Conservation (phyloP, 768 basidiomycete species). For the Xanthoconium purpureum region DNA sequence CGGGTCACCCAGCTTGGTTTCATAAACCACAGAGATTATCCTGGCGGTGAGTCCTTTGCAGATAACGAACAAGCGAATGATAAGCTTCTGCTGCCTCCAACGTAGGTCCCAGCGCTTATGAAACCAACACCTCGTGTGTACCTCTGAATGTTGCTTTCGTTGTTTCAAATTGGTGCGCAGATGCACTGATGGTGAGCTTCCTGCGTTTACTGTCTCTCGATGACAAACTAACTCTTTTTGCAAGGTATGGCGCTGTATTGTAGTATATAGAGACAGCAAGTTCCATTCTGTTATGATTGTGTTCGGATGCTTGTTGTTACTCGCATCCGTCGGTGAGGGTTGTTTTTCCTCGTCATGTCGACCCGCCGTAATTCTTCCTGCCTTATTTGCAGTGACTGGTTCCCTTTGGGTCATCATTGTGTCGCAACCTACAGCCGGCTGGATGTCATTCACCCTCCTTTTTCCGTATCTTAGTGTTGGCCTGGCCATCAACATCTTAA, state of each 20-base stretch:
- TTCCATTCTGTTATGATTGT: constrained; percentile 12
- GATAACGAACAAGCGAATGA: background rate
- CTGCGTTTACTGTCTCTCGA: background rate
- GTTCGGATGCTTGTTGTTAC: constrained; percentile 21
- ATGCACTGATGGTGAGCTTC: constrained; percentile 28
- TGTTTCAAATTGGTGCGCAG: constrained; percentile 31
- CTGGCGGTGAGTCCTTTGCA: constrained; percentile 23
- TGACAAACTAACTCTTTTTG: background rate
- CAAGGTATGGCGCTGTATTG: constrained; percentile 33
- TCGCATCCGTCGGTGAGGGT: constrained; percentile 24
- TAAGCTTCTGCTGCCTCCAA: background rate
- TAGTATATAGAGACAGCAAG: constrained; percentile 30
- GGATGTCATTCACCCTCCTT: constrained; percentile 34
- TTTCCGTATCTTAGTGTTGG: constrained; percentile 34
- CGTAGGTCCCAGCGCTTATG: constrained; percentile 27
- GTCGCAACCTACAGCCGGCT: constrained; percentile 16
- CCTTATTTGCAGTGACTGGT: constrained; percentile 24
- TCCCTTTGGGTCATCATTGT: constrained; percentile 29
- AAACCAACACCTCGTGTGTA: constrained; percentile 20
- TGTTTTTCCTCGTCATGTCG: background rate
- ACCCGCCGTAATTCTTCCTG: background rate
- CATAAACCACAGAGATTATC: constrained; percentile 31
- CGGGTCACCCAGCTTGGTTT: constrained; percentile 30
- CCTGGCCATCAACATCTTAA: constrained; percentile 30
- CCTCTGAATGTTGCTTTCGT: constrained; percentile 32